Conservation (phyloP, 305 asterid species). For the Petunia hybrid region DNA sequence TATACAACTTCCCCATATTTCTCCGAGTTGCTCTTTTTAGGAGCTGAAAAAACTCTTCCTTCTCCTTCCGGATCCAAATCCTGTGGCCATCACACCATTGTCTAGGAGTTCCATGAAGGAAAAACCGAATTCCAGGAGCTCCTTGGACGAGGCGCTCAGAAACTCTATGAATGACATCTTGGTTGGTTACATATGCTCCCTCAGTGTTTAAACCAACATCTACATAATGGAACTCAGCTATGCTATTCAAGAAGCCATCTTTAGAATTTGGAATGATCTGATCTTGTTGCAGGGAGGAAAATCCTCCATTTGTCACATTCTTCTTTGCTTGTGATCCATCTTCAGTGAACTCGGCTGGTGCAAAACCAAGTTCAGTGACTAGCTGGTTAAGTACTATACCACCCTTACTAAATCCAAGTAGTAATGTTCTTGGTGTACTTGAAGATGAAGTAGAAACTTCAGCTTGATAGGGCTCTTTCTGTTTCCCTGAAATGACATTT, state of each 20-base stretch:
- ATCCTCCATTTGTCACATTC: constrained; percentile 43
- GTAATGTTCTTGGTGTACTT: constrained; percentile 67
- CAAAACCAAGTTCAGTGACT: constrained; percentile 66
- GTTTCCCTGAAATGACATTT: constrained; percentile 51
- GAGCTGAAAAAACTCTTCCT: constrained; percentile 68
- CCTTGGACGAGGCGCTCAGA: constrained; percentile 56
- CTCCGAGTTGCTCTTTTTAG: constrained; percentile 61
- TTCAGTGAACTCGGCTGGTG: constrained; percentile 48
- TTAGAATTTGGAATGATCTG: constrained; percentile 67
- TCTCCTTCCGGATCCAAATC: constrained; percentile 76
- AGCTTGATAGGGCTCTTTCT: constrained; percentile 51
- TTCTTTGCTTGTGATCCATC: constrained; percentile 38
- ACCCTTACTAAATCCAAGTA: constrained; percentile 95
- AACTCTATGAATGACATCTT: constrained; percentile 62
- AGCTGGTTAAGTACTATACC: constrained; percentile 93
- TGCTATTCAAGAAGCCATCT: constrained; percentile 71
- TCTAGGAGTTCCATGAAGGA: constrained; percentile 94
- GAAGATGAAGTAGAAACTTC: constrained; percentile 53
- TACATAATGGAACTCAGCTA: constrained; percentile 87
- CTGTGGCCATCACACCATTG: constrained; percentile 87
- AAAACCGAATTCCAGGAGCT: constrained; percentile 60
- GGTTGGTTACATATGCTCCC: constrained; percentile 80
- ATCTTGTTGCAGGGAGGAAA: constrained; percentile 46
- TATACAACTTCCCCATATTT: constrained; percentile 63
- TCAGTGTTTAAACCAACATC: constrained; percentile 85